These are phyloP conservation scores for Mycena alexandri DNA, from an alignment of 768 basidiomycete species.

Conservation along the genomic window DNA sequence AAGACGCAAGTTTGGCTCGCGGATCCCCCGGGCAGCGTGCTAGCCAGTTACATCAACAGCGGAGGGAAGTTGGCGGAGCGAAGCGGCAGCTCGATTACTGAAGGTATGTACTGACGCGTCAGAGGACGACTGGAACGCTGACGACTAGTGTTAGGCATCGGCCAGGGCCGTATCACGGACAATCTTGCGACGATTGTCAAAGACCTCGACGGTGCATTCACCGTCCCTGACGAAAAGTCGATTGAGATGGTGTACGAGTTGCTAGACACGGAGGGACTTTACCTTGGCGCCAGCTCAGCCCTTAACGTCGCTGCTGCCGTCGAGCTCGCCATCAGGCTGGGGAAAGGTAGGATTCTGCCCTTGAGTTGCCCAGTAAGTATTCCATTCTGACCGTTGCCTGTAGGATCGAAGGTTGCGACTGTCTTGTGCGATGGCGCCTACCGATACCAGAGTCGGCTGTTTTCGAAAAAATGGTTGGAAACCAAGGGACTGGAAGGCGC, in stretches of 20 bases:
- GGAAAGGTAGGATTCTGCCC: conserved; percentile 68
- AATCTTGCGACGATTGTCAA: conserved; percentile 89
- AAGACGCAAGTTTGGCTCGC: conserved; percentile 93
- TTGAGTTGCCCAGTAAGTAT: background rate
- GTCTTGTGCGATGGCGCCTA: conserved; percentile 97
- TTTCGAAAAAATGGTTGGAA: conserved; percentile 93
- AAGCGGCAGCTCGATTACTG: conserved; percentile 89
- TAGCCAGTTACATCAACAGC: conserved; percentile 85
- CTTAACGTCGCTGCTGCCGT: conserved; percentile 95
- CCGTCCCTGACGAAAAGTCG: conserved; percentile 88
- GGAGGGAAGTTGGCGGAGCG: conserved; percentile 85
- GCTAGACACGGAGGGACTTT: conserved; percentile 92
- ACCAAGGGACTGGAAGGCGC: conserved; percentile 81
- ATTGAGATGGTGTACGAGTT: conserved; percentile 95
- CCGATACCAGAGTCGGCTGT: conserved; percentile 95
- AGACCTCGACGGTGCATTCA: conserved; percentile 84
- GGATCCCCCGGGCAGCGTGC: conserved; percentile 95
- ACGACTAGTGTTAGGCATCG: conserved; percentile 76
- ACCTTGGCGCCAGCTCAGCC: conserved; percentile 94
- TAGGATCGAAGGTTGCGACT: conserved; percentile 89
- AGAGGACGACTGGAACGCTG: conserved; percentile 1
- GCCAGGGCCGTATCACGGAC: conserved; percentile 94
- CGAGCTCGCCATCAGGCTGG: conserved; percentile 87
- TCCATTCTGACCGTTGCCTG: conserved; percentile 9
- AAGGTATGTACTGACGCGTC: conserved; percentile 65